Conservation (phyloP, 257 asterid genomes). For the Apocynum venetum region DNA sequence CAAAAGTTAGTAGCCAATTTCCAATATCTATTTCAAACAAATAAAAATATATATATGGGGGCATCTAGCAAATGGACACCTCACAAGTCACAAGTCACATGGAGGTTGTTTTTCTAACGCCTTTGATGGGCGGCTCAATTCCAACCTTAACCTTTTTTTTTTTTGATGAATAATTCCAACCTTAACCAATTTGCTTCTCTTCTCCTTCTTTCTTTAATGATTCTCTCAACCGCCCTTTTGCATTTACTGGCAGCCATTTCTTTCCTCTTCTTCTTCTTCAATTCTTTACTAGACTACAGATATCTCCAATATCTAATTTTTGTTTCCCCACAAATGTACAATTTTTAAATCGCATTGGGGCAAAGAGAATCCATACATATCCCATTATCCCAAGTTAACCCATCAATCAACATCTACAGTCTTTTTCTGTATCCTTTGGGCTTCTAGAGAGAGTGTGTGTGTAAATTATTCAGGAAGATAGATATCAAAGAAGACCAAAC, state of each 20-base stretch:
- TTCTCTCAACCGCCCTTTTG: not conserved
- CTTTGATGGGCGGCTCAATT: no score
- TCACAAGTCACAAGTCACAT: not conserved
- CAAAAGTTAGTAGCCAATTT: no score
- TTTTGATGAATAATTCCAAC: not conserved
- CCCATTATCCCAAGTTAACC: constrained; percentile 18
- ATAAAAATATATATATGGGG: no score
- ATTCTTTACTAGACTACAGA: not conserved
- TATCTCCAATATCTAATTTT: not conserved
- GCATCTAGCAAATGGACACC: no score
- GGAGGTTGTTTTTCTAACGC: no score
- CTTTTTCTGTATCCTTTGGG: not conserved
- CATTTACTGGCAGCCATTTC: constrained; percentile 7
- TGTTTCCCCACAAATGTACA: not conserved
- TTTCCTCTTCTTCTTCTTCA: not conserved
- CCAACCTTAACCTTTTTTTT: not conserved
- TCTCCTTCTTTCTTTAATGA: not conserved
- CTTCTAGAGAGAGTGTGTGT: constrained; percentile 7
- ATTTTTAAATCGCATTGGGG: constrained; percentile 4
- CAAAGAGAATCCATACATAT: constrained; percentile 21
- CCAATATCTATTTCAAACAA: no score
- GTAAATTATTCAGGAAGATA: not conserved
- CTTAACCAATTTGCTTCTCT: not conserved
- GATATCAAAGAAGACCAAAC: not conserved
- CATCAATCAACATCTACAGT: not conserved